Evolutionary conservation across 148 eudicot species (phyloP).

Genomic region (Euryodendron excelsum): DNA sequence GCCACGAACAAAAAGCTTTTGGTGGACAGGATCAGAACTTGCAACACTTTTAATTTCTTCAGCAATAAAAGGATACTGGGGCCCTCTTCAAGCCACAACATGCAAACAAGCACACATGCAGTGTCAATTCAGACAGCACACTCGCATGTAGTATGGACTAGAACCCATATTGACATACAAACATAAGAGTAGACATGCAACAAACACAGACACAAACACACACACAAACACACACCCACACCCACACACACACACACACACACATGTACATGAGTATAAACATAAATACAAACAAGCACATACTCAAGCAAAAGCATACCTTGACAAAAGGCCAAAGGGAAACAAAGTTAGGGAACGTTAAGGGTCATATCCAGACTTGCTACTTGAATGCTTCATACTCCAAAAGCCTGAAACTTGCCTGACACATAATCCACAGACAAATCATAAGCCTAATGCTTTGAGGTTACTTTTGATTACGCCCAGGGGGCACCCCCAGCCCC

Average conservation of each 20-base stretch:
- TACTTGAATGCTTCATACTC: neutral
- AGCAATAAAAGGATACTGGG: conserved; percentile 67
- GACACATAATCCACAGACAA: neutral
- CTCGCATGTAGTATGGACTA: neutral
- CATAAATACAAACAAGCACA: neutral
- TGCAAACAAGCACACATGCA: conserved; percentile 77
- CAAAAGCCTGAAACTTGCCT: neutral
- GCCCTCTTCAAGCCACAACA: conserved; percentile 70
- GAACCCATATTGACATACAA: neutral
- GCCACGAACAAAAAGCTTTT: conserved; percentile 87
- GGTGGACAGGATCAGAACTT: conserved; percentile 70
- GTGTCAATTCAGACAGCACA: conserved; percentile 50
- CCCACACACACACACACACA: neutral
- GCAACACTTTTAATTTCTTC: conserved; percentile 70
- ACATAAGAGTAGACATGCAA: neutral
- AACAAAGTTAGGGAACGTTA: neutral
- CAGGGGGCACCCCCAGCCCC: no score
- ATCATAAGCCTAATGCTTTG: conserved; percentile 1
- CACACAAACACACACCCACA: neutral
- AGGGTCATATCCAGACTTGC: neutral
- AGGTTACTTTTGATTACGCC: neutral
- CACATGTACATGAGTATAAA: neutral
- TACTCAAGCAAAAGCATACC: neutral
- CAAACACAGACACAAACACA: neutral
- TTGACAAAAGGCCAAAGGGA: neutral